A percentile compares a stretch with the other conserved stretches of the same genome.
Conservation (phyloP, 192 early-diverging fungal genomes). For the Diversispora epigaea region DNA sequence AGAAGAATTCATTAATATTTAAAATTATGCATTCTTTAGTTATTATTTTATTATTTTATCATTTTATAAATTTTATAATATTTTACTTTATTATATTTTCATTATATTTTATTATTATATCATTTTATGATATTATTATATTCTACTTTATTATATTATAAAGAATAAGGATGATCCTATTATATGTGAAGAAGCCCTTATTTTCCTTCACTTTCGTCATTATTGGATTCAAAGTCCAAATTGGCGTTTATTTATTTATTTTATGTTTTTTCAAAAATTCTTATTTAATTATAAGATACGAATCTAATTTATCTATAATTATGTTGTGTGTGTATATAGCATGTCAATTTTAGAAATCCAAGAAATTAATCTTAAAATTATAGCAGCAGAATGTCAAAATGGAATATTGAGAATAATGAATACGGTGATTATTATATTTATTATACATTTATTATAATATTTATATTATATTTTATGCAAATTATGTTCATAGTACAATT, state of each 20-base stretch:
- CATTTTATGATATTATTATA: too few species aligned
- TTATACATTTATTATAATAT: not conserved
- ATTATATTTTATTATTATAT: not conserved
- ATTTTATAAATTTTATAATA: not conserved
- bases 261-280: not conserved
- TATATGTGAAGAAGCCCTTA: slow-evolving; percentile 13
- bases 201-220: slow-evolving; percentile 12
- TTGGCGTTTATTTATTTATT: not conserved
- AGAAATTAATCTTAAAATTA: slow-evolving; percentile 19
- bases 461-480: not conserved
- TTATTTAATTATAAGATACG: not conserved
- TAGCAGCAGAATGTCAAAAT: slow-evolving; percentile 32
- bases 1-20: slow-evolving; percentile 20
- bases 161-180: not conserved
- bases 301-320: not conserved
- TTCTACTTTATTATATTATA: too few species aligned
- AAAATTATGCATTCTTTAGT: slow-evolving; percentile 6
- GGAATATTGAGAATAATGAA: not conserved
- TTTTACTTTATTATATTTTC: not conserved
- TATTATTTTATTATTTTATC: not conserved
- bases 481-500: not conserved
- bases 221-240: not conserved
- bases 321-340: not conserved
- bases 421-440: not conserved
- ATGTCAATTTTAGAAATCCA: slow-evolving; percentile 21